phyloP scores from a whole-genome alignment of 768 basidiomycete genomes.

The Lentinus tigrinus region DNA sequence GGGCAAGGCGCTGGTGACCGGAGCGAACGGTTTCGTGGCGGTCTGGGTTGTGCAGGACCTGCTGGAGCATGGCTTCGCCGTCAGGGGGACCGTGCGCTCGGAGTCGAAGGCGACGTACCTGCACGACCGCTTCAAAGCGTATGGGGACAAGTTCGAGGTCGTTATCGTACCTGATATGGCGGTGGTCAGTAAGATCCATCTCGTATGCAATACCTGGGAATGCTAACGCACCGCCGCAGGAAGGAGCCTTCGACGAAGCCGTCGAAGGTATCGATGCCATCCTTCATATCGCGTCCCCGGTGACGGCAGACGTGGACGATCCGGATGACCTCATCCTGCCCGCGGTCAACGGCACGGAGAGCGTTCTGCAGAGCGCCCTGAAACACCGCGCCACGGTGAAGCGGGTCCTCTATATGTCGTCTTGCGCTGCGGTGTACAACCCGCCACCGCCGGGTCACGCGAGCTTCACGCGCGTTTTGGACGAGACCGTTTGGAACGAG shows the following conservation, averaged over 20 bases:
- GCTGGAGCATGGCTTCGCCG: constrained; percentile 57
- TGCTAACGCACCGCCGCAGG: constrained; percentile 6
- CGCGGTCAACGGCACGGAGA: constrained; percentile 42
- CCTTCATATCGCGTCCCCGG: constrained; percentile 22
- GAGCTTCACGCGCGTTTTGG: constrained; percentile 32
- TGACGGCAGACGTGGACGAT: constrained; percentile 8
- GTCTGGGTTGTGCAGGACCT: constrained; percentile 52
- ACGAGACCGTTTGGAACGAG: constrained; percentile 64
- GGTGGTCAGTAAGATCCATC: constrained; percentile 30
- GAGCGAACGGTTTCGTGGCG: constrained; percentile 39
- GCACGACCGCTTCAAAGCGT: constrained; percentile 45
- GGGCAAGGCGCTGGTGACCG: constrained; percentile 48
- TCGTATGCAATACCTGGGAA: background rate
- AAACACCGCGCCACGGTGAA: constrained; percentile 43
- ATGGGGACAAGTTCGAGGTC: constrained; percentile 56
- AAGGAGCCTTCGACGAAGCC: constrained; percentile 24
- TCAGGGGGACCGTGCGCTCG: constrained; percentile 65
- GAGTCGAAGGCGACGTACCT: constrained; percentile 54
- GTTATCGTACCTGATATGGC: constrained; percentile 70
- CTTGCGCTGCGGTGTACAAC: constrained; percentile 43
- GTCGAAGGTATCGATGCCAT: constrained; percentile 24
- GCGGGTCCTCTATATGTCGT: constrained; percentile 70
- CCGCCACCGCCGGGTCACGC: constrained; percentile 22
- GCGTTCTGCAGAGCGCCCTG: constrained; percentile 34
- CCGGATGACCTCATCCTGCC: constrained; percentile 36